These are phyloP conservation scores for Gnomoniopsis smithogilvyi DNA, from an alignment of 2,329 filamentous ascomycete genomes.

Conservation along the genomic window DNA sequence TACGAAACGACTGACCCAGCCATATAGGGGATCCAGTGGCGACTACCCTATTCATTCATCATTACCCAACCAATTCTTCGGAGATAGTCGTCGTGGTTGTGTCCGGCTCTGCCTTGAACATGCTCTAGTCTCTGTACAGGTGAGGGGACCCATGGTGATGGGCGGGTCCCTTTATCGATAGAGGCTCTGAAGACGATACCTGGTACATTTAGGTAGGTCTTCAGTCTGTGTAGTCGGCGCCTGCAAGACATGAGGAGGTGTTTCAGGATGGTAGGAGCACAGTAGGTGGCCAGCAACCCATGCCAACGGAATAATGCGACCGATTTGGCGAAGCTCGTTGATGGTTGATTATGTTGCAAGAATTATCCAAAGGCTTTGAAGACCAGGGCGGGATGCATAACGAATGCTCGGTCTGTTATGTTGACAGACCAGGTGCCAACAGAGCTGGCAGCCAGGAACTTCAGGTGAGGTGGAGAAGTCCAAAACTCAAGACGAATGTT, in stretches of 20 bases:
- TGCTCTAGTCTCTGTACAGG: neutral
- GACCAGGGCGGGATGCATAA: neutral
- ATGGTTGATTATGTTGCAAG: neutral
- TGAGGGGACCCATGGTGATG: neutral
- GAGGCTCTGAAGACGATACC: slow-evolving; percentile 6
- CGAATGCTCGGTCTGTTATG: neutral
- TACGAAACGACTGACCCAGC: too few species aligned
- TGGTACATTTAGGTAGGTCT: neutral
- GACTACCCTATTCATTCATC: too few species aligned
- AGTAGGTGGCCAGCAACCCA: neutral
- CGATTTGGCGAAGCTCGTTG: neutral
- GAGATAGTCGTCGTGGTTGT: too few species aligned
- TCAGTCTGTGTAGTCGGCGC: neutral
- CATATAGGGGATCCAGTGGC: too few species aligned
- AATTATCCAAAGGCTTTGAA: neutral
- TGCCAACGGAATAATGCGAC: neutral
- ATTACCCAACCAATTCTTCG: too few species aligned
- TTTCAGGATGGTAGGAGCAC: slow-evolving; percentile 14
- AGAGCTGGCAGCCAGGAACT: neutral
- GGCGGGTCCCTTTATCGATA: slow-evolving; percentile 1
- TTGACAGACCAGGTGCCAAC: neutral
- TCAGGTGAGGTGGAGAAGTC: neutral
- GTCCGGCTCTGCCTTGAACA: too few species aligned
- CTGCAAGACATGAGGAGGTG: slow-evolving; percentile 3
- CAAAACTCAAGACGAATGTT: neutral